These are phyloP conservation scores for Sordariomycetes sp. DNA, from an alignment of 2,329 filamentous ascomycete species.

Conservation along the genomic window DNA sequence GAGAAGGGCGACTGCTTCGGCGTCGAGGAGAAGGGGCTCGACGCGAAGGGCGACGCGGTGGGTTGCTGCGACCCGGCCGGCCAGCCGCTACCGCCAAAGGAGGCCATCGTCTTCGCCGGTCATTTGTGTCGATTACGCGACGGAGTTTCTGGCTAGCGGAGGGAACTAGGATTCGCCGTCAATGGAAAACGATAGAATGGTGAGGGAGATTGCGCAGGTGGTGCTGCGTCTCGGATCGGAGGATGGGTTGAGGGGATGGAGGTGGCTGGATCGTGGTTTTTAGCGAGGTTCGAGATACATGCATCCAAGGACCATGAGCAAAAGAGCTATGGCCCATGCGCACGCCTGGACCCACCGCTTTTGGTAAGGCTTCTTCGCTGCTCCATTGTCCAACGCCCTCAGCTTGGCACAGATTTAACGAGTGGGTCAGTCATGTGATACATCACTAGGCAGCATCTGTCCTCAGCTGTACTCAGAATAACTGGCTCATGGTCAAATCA, in stretches of 20 bases:
- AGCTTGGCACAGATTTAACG: too few relatives aligned
- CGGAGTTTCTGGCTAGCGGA: neutral
- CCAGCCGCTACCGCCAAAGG: slow-evolving; percentile 6
- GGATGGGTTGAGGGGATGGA: neutral
- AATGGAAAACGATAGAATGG: neutral
- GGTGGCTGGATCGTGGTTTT: neutral
- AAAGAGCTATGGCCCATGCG: neutral
- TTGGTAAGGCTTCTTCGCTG: neutral
- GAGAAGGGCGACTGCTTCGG: slow-evolving; percentile 1
- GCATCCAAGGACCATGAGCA: neutral
- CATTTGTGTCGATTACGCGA: slow-evolving; percentile 1
- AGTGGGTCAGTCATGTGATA: neutral
- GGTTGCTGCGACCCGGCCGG: slow-evolving; percentile 1
- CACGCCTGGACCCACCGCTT: neutral
- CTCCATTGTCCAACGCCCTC: neutral
- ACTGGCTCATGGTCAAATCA: neutral
- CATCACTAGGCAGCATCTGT: neutral
- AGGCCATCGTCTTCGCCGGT: slow-evolving; percentile 3
- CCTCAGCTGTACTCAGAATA: neutral
- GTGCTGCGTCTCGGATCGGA: neutral
- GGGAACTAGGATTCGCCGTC: neutral
- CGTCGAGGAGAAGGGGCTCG: slow-evolving; percentile 5
- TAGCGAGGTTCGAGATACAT: neutral
- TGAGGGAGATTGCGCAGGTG: neutral
- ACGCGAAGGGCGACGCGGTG: slow-evolving; percentile 1